Base-by-base conservation (phyloP, 768 basidiomycete genomes). In the Phlegmacium glaucopus region DNA sequence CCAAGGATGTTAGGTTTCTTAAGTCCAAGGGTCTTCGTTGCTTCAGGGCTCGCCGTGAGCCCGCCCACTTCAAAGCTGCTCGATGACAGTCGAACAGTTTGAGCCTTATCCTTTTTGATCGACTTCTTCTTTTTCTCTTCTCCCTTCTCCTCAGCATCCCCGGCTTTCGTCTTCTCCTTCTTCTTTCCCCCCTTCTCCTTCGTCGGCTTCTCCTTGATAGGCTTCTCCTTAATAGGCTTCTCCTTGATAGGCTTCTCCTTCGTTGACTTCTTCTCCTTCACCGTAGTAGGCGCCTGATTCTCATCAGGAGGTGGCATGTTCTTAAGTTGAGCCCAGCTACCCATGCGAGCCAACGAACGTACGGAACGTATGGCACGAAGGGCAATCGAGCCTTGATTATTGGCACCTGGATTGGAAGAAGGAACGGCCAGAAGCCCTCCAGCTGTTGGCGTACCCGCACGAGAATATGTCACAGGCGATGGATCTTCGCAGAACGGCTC, bases 321-420 rank as follows among this genome's bases (percentile, higher is more conserved):
- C 60, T 68, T 75, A 46, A 81, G 64, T 56, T 83, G 82, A 17
- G 81, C 79, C 85, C 87, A 87, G 57, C 83, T 84, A 1, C 82
- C 78, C 39, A 90, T 82, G 28, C 82, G 70, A 4, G 89, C 88
- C 35, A 90, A 63, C 2, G 82, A 83, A 22, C 83, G 74, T 54
- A 92, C 82, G 11, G 83, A 85, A 36, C 84, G 74, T 70, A 91
- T 90, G 4, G 89, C 89, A 5, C 89, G 78, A 25, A 90, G 48
- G 0, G 89, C 89, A 36, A 91, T 86, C 0, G 85, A 88, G 26
- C 76, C 79, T 25, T 77, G 76, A 25, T 50, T 56, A 29, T 45
- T 39, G 17, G 32, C 44, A 42, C 56, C 55, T n/a, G 55, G 28
- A 30, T 50, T 50, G 32, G 41, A 39, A 9, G 58, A 53, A 3